These are phyloP conservation scores for Penicillium olsonii DNA, from an alignment of 2,329 filamentous ascomycete species.

Conservation along the genomic window DNA sequence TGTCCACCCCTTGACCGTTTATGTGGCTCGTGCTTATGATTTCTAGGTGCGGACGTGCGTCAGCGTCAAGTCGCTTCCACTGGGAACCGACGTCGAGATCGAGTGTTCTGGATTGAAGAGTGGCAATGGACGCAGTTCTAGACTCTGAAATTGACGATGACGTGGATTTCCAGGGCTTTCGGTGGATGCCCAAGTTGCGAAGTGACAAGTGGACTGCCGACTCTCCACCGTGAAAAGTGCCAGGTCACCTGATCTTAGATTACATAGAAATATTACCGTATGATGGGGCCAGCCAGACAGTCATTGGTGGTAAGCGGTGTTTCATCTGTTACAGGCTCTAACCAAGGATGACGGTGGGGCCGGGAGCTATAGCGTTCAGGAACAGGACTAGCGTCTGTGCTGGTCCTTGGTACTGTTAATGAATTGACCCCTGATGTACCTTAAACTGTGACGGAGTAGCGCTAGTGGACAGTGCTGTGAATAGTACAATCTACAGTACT, in stretches of 20 bases:
- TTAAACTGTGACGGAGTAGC: no score
- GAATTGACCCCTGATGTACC: conserved; percentile 15
- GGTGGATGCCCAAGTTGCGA: background rate
- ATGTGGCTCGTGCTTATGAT: conserved; percentile 3
- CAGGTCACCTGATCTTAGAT: conserved; percentile 10
- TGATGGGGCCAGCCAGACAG: fast-evolving
- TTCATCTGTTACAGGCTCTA: conserved; percentile 1
- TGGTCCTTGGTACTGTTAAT: conserved; percentile 22
- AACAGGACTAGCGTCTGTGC: conserved; percentile 31
- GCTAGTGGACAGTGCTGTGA: no score
- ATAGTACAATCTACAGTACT: no score
- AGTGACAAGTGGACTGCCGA: background rate
- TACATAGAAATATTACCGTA: conserved; percentile 1
- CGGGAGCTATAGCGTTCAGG: conserved; percentile 21
- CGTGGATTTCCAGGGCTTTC: conserved; percentile 1
- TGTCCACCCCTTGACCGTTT: background rate
- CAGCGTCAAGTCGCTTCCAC: conserved; percentile 53
- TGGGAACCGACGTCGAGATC: conserved; percentile 57
- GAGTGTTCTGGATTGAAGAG: conserved; percentile 48
- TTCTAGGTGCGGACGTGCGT: conserved; percentile 47
- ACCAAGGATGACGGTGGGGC: conserved; percentile 19
- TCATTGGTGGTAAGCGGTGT: background rate
- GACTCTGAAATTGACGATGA: conserved; percentile 15
- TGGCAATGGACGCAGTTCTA: conserved; percentile 15
- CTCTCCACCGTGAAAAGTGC: background rate